A percentile compares a stretch with the other conserved stretches of the same genome.
Evolutionary conservation across 2,329 filamentous ascomycete species (phyloP).

Genomic region (Pseudocercospora fijiensis): DNA sequence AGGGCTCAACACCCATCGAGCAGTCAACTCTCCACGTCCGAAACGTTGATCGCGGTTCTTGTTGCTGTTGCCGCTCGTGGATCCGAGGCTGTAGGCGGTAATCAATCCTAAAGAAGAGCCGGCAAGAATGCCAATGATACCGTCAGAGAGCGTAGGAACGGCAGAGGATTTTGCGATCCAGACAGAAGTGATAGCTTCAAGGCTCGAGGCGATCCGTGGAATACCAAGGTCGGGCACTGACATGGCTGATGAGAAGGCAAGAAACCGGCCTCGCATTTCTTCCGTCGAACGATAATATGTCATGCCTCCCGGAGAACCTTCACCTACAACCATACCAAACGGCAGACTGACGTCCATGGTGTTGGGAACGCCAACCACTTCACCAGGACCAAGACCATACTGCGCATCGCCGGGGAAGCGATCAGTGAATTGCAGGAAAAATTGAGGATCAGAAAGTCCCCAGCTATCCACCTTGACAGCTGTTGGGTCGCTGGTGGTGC

Average conservation of each 20-base stretch:
- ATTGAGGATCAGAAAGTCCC: conserved; percentile 74
- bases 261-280: conserved; percentile 74
- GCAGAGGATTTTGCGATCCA: conserved; percentile 85
- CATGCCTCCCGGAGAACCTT: conserved; percentile 80
- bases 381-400: conserved; percentile 76
- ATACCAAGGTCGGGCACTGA: conserved; percentile 69
- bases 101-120: conserved; percentile 83
- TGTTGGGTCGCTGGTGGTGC: conserved; percentile 77
- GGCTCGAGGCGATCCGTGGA: conserved; percentile 68
- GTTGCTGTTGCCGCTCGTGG: conserved; percentile 49
- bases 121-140: conserved; percentile 75
- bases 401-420: conserved; percentile 69
- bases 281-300: conserved; percentile 72
- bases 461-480: conserved; percentile 75
- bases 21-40: conserved; percentile 74
- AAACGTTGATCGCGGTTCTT: conserved; percentile 61
- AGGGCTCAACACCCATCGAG: conserved; percentile 85
- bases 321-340: conserved; percentile 79
- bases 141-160: conserved; percentile 70
- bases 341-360: conserved; percentile 86
- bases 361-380: conserved; percentile 73
- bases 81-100: conserved; percentile 70
- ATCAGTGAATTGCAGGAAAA: conserved; percentile 75
- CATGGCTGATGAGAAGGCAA: conserved; percentile 61
- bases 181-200: conserved; percentile 71